phyloP scores from a whole-genome alignment of 2,329 filamentous ascomycete genomes.

The Plectosphaerella cucumerina region DNA sequence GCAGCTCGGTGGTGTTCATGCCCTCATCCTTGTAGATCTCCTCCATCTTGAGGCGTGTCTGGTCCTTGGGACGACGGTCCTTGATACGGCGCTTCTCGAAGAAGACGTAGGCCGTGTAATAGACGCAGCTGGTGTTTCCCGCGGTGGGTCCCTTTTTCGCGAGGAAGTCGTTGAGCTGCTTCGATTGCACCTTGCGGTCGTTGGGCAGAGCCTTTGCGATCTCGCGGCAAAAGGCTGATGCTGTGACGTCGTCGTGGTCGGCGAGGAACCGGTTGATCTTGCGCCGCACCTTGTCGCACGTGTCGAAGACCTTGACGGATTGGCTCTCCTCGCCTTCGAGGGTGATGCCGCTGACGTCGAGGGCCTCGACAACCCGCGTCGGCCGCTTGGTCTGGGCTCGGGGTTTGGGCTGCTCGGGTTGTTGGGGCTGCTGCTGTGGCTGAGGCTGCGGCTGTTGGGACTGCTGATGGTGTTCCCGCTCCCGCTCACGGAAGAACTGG shows the following conservation, averaged over 20 bases:
- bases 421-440: neutral
- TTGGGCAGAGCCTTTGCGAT: constrained; percentile 36
- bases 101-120: constrained; percentile 52
- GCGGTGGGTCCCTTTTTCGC: constrained; percentile 40
- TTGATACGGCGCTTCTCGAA: constrained; percentile 55
- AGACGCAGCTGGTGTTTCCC: constrained; percentile 44
- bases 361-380: constrained; percentile 7
- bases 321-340: constrained; percentile 43
- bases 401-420: constrained; percentile 1
- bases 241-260: constrained; percentile 35
- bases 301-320: constrained; percentile 47
- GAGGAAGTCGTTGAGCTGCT: constrained; percentile 45
- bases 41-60: constrained; percentile 50
- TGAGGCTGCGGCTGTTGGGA: constrained; percentile 15
- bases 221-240: constrained; percentile 46
- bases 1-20: constrained; percentile 14
- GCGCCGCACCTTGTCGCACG: constrained; percentile 52
- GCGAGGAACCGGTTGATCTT: constrained; percentile 49
- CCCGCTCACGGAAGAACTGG: constrained; percentile 45
- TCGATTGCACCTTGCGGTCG: constrained; percentile 32
- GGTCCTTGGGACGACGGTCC: constrained; percentile 45
- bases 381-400: neutral
- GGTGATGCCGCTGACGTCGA: constrained; percentile 36
- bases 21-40: constrained; percentile 19
- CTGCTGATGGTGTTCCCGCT: constrained; percentile 43